Conservation (phyloP, 139 green algal species). For the Coccomyxa sp. region DNA sequence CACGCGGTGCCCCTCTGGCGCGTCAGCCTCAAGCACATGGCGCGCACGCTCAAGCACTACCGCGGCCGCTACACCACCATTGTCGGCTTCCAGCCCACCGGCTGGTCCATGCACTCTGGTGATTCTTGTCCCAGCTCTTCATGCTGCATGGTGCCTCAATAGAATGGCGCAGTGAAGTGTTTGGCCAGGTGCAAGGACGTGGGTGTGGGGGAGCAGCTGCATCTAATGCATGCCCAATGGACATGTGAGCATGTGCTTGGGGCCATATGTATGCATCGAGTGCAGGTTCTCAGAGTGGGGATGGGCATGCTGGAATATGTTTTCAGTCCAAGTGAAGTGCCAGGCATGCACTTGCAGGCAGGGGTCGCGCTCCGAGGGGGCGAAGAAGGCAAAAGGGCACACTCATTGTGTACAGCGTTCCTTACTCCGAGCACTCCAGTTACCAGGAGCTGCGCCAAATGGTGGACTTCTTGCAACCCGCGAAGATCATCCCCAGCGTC, state of each 20-base stretch:
- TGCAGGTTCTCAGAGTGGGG: too few species aligned
- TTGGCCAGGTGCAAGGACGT: not conserved
- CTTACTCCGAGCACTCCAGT: slow-evolving; percentile 77
- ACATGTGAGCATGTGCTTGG: too few species aligned
- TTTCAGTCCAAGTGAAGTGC: not conserved
- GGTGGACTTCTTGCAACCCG: slow-evolving; percentile 59
- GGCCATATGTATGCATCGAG: too few species aligned
- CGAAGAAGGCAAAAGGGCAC: slow-evolving; percentile 57
- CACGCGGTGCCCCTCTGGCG: slow-evolving; percentile 79
- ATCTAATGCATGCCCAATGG: not conserved
- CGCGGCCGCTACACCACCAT: slow-evolving; percentile 60
- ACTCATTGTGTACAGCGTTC: slow-evolving; percentile 81
- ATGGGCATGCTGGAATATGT: too few species aligned
- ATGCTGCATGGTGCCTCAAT: not conserved
- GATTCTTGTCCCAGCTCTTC: not conserved
- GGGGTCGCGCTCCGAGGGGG: slow-evolving; percentile 15
- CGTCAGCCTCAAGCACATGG: slow-evolving; percentile 70
- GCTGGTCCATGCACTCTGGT: slow-evolving; percentile 64
- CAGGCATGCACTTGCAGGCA: slow-evolving; percentile 6
- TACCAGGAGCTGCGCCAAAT: slow-evolving; percentile 66
- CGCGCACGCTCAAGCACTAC: slow-evolving; percentile 56
- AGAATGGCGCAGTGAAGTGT: not conserved
- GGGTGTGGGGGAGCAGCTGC: not conserved
- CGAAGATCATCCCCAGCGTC: slow-evolving; percentile 57
- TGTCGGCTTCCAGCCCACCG: slow-evolving; percentile 79